phyloP scores from a whole-genome alignment of 768 basidiomycete species.

The Kwoniella europaea region DNA sequence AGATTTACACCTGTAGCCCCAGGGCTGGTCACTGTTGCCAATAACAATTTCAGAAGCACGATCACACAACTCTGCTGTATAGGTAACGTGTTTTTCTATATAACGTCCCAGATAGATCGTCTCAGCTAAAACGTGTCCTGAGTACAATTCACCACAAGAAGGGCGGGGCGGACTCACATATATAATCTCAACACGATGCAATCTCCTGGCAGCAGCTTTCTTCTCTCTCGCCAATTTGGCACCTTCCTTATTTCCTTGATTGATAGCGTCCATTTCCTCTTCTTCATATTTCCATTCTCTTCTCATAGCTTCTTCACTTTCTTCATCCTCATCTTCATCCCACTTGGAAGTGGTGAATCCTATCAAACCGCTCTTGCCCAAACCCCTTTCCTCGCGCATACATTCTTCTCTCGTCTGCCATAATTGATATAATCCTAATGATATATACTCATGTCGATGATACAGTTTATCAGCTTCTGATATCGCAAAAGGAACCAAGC shows the following conservation, averaged over 20 bases:
- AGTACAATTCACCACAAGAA: not conserved
- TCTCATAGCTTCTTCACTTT: conserved; percentile 51
- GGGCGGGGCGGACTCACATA: conserved; percentile 70
- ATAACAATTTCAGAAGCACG: conserved; percentile 85
- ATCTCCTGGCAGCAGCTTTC: conserved; percentile 69
- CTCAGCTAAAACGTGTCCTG: not conserved
- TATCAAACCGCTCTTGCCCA: conserved; percentile 63
- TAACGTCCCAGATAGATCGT: not conserved
- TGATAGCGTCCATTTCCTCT: conserved; percentile 66
- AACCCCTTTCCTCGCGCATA: conserved; percentile 88
- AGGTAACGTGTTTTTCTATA: conserved; percentile 79
- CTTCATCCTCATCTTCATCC: conserved; percentile 47
- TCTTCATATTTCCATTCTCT: conserved; percentile 61
- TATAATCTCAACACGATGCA: conserved; percentile 88
- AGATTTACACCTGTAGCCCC: conserved; percentile 49
- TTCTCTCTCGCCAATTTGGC: conserved; percentile 46
- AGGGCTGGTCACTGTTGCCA: conserved; percentile 89
- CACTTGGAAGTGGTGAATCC: conserved; percentile 39
- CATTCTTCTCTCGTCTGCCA: conserved; percentile 95
- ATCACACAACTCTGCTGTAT: conserved; percentile 87
- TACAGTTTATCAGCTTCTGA: conserved; percentile 94
- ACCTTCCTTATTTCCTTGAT: conserved; percentile 43
- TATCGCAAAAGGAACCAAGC: conserved; percentile 90
- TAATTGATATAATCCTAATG: conserved; percentile 86
- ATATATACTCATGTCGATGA: conserved; percentile 85